Base-by-base conservation (phyloP, 2,329 filamentous ascomycete genomes). In the Kalmusia sp. region DNA sequence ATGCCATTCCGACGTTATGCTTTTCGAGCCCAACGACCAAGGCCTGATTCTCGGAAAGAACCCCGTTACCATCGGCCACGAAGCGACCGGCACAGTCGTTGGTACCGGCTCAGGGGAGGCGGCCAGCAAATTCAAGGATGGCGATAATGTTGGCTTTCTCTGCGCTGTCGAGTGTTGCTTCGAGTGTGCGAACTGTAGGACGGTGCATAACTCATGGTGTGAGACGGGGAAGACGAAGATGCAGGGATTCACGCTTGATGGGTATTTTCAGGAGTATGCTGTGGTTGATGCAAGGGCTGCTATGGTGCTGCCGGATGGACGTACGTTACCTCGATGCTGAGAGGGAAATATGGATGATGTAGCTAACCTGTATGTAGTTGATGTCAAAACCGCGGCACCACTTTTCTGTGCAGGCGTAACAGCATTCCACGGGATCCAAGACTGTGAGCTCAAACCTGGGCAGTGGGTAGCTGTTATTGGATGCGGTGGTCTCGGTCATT, bases 1-100 rank as follows among this genome's bases (percentile, higher is more conserved):
- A 8, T 77, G 75, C 57, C 75, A 77, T 54, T 72, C 72, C 1
- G 76, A 77, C 47, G 58, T 76, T 6, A 72, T 73, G 70, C 58
- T 67, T 15, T 71, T 73, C 49, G 68, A 73, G 54, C 65, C 69
- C 5, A 73, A 72, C 44, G 67, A 70, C 25, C 68, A 70, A 57
- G 67, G 67, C 15, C 57, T 72, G 3, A 65, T 68, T 39, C 57
- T 71, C 1, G 63, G 68, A 19, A 54, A 64, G 39, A 70, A 69
- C 41, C 69, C 68, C 2, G 62, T 69, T 11, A 72, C 68, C 7
- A 70, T 72, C 27, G 71, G 70, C 19, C 70, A 74, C 45, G 68
- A 74, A 59, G 68, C 61, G 2, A 61, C 64, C 1, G 71, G 69
- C 19, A 58, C 38, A n/a, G 65, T 73, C 15, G 65, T 67, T 2